A percentile compares a stretch with the other conserved stretches of the same genome.
phyloP scores from a whole-genome alignment of 2,329 filamentous ascomycete species.

The Xylaria sp. region DNA sequence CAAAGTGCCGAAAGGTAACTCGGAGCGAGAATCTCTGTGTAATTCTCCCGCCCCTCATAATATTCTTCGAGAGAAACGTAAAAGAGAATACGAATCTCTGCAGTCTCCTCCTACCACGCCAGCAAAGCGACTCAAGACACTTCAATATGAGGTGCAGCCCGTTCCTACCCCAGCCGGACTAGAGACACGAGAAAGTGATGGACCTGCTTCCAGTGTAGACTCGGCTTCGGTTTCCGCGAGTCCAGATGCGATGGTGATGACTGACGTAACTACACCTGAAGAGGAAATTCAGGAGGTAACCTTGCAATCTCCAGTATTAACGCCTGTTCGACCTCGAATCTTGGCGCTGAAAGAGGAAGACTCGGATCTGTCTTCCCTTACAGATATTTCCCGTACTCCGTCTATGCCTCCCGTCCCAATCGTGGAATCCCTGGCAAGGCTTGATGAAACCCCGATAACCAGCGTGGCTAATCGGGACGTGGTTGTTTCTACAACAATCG shows the following conservation, averaged over 20 bases:
- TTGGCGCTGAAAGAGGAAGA: slow-evolving; percentile 52
- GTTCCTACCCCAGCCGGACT: slow-evolving; percentile 46
- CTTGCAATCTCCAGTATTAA: slow-evolving; percentile 51
- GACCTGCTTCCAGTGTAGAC: slow-evolving; percentile 46
- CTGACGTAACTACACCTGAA: slow-evolving; percentile 63
- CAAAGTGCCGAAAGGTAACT: slow-evolving; percentile 51
- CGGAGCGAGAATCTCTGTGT: slow-evolving; percentile 52
- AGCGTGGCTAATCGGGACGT: slow-evolving; percentile 7
- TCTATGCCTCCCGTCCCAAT: slow-evolving; percentile 26
- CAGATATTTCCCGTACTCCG: slow-evolving; percentile 40
- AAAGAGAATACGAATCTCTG: slow-evolving; percentile 57
- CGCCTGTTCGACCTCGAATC: slow-evolving; percentile 47
- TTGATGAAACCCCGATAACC: neutral
- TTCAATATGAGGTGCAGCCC: slow-evolving; percentile 48
- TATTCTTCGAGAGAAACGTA: slow-evolving; percentile 53
- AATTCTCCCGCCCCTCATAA: slow-evolving; percentile 50
- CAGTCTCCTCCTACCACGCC: slow-evolving; percentile 67
- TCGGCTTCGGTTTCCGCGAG: slow-evolving; percentile 51
- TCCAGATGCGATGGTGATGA: slow-evolving; percentile 49
- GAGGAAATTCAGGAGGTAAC: slow-evolving; percentile 58
- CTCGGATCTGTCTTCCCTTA: slow-evolving; percentile 42
- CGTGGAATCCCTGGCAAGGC: slow-evolving; percentile 8
- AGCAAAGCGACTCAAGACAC: slow-evolving; percentile 60
- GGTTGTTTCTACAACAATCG: slow-evolving; percentile 16
- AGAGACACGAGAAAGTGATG: slow-evolving; percentile 55